These are phyloP conservation scores for Penicillium sp. DNA, from an alignment of 2,329 filamentous ascomycete genomes.

Conservation along the genomic window DNA sequence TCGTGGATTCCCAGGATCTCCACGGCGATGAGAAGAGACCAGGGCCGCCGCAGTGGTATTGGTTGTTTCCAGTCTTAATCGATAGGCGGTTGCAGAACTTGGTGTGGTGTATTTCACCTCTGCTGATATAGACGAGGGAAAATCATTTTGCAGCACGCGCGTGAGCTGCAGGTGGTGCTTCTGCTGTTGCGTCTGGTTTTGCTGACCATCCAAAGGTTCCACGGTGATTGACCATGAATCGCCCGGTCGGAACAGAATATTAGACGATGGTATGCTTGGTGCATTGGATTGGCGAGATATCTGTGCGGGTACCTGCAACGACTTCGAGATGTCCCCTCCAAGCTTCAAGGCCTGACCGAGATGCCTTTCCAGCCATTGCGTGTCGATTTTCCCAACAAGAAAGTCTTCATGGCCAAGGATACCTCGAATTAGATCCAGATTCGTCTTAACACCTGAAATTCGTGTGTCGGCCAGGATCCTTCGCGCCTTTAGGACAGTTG, in stretches of 20 bases:
- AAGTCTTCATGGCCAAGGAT: slow-evolving; percentile 60
- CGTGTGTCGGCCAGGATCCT: slow-evolving; percentile 61
- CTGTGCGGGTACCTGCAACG: slow-evolving; percentile 4
- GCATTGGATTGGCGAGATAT: neutral
- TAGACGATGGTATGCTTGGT: slow-evolving; percentile 37
- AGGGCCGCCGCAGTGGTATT: slow-evolving; percentile 50
- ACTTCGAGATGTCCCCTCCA: slow-evolving; percentile 36
- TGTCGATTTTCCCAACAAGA: slow-evolving; percentile 54
- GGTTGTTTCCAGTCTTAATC: slow-evolving; percentile 51
- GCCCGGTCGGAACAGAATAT: slow-evolving; percentile 60
- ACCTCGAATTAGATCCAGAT: slow-evolving; percentile 58
- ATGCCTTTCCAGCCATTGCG: slow-evolving; percentile 62
- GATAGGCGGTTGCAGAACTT: slow-evolving; percentile 47
- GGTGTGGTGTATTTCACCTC: slow-evolving; percentile 56
- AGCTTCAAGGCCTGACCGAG: slow-evolving; percentile 47
- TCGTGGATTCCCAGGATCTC: slow-evolving; percentile 53
- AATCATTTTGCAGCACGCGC: slow-evolving; percentile 63
- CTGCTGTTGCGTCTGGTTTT: slow-evolving; percentile 25
- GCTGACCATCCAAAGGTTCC: slow-evolving; percentile 33
- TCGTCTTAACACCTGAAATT: slow-evolving; percentile 64
- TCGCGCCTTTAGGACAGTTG: slow-evolving; percentile 57
- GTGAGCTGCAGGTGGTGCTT: slow-evolving; percentile 60
- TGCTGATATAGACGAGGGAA: slow-evolving; percentile 60
- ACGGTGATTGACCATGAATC: slow-evolving; percentile 63
- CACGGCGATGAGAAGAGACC: slow-evolving; percentile 53